phyloP scores from a whole-genome alignment of 805 yeast genomes.

The Monosporozyma siamensis region DNA sequence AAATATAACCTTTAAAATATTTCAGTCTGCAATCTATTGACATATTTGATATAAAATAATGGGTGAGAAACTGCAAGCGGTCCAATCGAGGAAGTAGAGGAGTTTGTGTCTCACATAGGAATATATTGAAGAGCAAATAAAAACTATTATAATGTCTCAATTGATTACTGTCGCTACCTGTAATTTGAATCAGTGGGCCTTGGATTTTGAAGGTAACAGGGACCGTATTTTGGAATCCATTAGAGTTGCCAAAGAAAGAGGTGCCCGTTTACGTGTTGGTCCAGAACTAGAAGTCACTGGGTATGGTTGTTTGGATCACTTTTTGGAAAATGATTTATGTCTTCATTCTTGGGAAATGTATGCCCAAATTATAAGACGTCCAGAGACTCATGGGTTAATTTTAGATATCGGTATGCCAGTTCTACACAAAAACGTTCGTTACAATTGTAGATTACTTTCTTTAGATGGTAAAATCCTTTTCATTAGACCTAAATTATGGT shows the following conservation, averaged over 20 bases:
- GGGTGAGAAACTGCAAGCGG: neutral
- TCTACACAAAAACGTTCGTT: constrained; percentile 75
- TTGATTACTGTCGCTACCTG: constrained; percentile 87
- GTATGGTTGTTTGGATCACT: constrained; percentile 91
- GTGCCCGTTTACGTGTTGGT: constrained; percentile 84
- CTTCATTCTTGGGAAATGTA: constrained; percentile 94
- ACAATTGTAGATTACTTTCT: constrained; percentile 83
- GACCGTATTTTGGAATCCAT: constrained; percentile 84
- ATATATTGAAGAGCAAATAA: too few relatives aligned
- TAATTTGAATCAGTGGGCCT: constrained; percentile 96
- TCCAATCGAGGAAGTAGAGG: too few relatives aligned
- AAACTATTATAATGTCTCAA: constrained; percentile 56
- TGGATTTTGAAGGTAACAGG: constrained; percentile 94
- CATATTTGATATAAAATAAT: too few relatives aligned
- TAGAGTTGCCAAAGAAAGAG: constrained; percentile 57
- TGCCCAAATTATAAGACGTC: constrained; percentile 57
- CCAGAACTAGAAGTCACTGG: constrained; percentile 95
- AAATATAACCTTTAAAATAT: neutral
- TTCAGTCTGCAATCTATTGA: too few relatives aligned
- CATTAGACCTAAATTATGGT: constrained; percentile 85
- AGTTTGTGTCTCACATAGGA: too few relatives aligned
- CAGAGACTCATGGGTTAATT: constrained; percentile 65
- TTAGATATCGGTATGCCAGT: constrained; percentile 95
- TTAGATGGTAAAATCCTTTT: constrained; percentile 69
- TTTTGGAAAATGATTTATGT: constrained; percentile 78